A percentile compares a stretch with the other conserved stretches of the same genome.
phyloP scores from a whole-genome alignment of 2,329 filamentous ascomycete species.

The Aspergillus felis region DNA sequence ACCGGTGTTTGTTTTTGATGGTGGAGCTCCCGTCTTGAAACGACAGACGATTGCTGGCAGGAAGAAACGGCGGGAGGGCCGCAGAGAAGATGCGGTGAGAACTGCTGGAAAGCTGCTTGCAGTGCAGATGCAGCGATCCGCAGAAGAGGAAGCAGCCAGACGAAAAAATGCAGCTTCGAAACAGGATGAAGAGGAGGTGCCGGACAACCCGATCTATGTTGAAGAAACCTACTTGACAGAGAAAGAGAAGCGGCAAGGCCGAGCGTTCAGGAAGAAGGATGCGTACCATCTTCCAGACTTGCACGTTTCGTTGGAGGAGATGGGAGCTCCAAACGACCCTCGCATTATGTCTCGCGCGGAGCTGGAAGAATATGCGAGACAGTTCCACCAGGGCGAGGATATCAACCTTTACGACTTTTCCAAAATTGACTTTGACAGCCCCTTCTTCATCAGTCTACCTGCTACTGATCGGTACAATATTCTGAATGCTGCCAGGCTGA shows the following conservation, averaged over 20 bases:
- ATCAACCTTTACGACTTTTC: constrained; percentile 89
- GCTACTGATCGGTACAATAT: constrained; percentile 94
- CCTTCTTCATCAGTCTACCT: constrained; percentile 90
- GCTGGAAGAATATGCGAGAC: constrained; percentile 85
- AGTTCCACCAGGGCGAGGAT: constrained; percentile 90
- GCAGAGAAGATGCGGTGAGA: constrained; percentile 84
- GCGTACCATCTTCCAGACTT: constrained; percentile 92
- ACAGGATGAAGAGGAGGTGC: constrained; percentile 64
- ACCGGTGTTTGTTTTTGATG: constrained; percentile 97
- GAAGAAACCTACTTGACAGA: constrained; percentile 82
- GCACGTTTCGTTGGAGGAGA: constrained; percentile 69
- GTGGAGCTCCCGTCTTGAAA: constrained; percentile 86
- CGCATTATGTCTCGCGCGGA: constrained; percentile 96
- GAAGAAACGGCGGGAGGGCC: constrained; percentile 76
- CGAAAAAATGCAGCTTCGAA: constrained; percentile 47
- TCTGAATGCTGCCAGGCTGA: constrained; percentile 82
- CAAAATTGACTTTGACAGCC: constrained; percentile 95
- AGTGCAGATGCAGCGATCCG: constrained; percentile 86
- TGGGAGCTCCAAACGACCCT: constrained; percentile 88
- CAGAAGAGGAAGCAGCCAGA: constrained; percentile 76
- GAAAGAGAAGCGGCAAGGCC: constrained; percentile 67
- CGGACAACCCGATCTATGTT: constrained; percentile 76
- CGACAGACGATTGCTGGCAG: constrained; percentile 80
- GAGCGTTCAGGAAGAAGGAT: constrained; percentile 86
- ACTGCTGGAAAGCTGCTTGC: constrained; percentile 90